Evolutionary conservation across 2,329 filamentous ascomycete species (phyloP).

Genomic region (Fusarium citri): DNA sequence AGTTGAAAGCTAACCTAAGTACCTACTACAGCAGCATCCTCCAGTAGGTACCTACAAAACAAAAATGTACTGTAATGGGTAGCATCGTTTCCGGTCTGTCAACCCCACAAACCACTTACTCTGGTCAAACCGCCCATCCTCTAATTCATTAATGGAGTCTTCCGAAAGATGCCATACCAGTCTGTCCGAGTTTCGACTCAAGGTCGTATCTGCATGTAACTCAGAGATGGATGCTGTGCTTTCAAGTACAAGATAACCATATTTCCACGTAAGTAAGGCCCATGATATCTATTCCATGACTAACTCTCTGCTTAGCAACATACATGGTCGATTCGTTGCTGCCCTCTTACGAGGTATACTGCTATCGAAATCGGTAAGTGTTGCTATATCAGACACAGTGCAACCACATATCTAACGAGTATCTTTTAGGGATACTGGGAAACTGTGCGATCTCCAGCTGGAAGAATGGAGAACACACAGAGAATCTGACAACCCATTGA

Average conservation of each 20-base stretch:
- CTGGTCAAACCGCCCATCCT: too few relatives aligned
- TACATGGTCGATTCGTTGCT: background rate
- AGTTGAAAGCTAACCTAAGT: too few relatives aligned
- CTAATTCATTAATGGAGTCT: too few relatives aligned
- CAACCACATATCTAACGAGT: background rate
- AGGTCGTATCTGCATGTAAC: background rate
- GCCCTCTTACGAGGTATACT: background rate
- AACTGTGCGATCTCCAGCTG: background rate
- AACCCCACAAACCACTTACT: too few relatives aligned
- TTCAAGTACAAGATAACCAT: background rate
- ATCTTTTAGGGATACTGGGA: background rate
- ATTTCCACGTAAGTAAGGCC: background rate
- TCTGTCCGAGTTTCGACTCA: background rate
- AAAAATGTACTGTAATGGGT: too few relatives aligned
- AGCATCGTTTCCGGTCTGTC: too few relatives aligned
- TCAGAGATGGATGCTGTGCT: background rate
- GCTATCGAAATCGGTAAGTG: background rate
- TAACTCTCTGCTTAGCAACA: background rate
- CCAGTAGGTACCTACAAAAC: too few relatives aligned
- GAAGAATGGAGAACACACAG: background rate
- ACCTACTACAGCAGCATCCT: too few relatives aligned
- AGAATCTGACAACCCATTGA: background rate
- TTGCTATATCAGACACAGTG: too few relatives aligned
- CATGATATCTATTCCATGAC: fast-evolving
- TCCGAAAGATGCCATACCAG: background rate